Conservation (phyloP, 2,329 filamentous ascomycete genomes). For the Plenodomus tracheiphilus region DNA sequence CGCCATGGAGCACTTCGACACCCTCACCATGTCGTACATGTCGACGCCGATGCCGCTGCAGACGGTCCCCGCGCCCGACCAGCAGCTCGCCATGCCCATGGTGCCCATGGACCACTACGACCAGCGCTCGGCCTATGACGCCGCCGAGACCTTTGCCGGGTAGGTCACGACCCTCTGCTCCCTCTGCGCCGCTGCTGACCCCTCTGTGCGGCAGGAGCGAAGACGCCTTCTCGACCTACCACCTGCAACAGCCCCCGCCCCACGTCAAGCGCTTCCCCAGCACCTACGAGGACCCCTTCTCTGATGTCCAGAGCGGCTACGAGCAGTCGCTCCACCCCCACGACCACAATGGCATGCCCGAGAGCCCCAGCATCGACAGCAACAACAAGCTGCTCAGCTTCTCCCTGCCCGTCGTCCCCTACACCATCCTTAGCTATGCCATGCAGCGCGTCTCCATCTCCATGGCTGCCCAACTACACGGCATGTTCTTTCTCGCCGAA, state of each 20-base stretch:
- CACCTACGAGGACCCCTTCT: slow-evolving; percentile 56
- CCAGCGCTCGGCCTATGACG: slow-evolving; percentile 63
- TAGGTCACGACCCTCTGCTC: slow-evolving; percentile 38
- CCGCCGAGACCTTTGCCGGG: slow-evolving; percentile 63
- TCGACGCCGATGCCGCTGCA: slow-evolving; percentile 57
- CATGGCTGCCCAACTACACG: slow-evolving; percentile 77
- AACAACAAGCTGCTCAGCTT: slow-evolving; percentile 62
- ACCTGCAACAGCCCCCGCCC: slow-evolving; percentile 45
- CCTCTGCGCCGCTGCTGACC: slow-evolving; percentile 5
- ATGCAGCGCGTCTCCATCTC: slow-evolving; percentile 64
- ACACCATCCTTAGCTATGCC: slow-evolving; percentile 67
- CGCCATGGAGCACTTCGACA: slow-evolving; percentile 61
- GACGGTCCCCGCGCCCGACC: slow-evolving; percentile 51
- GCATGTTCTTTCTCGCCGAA: slow-evolving; percentile 88
- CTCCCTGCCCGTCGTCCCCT: slow-evolving; percentile 54
- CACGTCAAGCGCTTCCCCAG: slow-evolving; percentile 55
- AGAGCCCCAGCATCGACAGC: slow-evolving; percentile 63
- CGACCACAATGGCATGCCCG: slow-evolving; percentile 50
- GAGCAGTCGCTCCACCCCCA: slow-evolving; percentile 49
- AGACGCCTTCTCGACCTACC: slow-evolving; percentile 52
- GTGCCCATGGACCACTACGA: slow-evolving; percentile 60
- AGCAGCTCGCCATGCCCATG: slow-evolving; percentile 46
- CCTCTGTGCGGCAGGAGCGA: slow-evolving; percentile 51
- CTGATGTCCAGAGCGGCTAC: slow-evolving; percentile 54
- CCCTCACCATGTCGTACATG: slow-evolving; percentile 65